phyloP scores from a whole-genome alignment of 225 moss, liverwort and hornwort species.

The Antitrichia curtipendula region DNA sequence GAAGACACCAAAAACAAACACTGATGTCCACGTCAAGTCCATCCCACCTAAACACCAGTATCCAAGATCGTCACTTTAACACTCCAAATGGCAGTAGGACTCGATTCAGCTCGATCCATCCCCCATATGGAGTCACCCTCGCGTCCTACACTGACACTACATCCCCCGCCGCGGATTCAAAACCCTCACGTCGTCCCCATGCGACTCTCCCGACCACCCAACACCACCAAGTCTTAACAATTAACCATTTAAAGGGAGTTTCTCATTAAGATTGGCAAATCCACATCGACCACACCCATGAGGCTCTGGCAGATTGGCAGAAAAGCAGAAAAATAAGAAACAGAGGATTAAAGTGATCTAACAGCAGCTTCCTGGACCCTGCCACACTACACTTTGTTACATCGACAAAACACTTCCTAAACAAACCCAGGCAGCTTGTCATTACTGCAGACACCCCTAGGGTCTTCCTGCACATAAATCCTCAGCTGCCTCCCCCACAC shows the following conservation, averaged over 20 bases:
- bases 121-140: not conserved
- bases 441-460: not conserved
- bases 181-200: not conserved
- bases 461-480: not conserved
- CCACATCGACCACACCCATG: not conserved
- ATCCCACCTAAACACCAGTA: not conserved
- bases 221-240: not conserved
- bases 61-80: not conserved
- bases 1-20: not conserved
- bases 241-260: not conserved
- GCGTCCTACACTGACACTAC: not conserved
- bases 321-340: not conserved
- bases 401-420: conserved; percentile 9
- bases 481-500: not conserved
- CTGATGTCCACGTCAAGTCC: not conserved
- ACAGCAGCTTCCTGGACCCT: conserved; percentile 13
- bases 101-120: too few species aligned
- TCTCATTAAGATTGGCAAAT: conserved; percentile 5
- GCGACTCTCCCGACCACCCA: not conserved
- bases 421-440: conserved; percentile 12
- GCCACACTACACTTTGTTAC: conserved; percentile 16
- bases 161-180: not conserved
- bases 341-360: not conserved
- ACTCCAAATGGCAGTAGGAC: not conserved
- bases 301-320: not conserved